Evolutionary conservation across 371 early-diverging fungal species (phyloP).

Genomic region (Blakeslea trispora): DNA sequence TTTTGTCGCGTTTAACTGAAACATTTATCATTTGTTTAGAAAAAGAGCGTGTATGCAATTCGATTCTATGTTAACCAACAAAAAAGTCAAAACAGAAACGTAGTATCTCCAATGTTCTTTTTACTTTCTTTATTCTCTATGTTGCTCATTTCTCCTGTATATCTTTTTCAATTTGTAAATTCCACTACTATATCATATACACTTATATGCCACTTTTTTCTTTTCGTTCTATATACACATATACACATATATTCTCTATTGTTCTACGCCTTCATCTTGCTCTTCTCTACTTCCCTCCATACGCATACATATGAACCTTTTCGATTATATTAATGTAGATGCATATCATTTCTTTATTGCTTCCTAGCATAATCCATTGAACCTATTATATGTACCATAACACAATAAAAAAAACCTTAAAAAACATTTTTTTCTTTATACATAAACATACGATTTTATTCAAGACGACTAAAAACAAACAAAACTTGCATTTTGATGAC

Average conservation of each 20-base stretch:
- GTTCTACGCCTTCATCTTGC: no score
- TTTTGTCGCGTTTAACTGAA: no score
- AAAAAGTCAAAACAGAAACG: neutral
- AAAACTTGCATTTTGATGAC: no score
- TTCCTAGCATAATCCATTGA: no score
- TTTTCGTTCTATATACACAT: neutral
- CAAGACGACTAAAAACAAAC: no score
- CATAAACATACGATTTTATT: no score
- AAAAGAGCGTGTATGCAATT: slow-evolving; percentile 9
- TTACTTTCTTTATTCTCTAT: neutral
- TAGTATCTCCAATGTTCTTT: neutral
- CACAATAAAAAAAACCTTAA: no score
- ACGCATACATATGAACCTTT: neutral
- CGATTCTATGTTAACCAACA: slow-evolving; percentile 3
- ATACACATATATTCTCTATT: neutral
- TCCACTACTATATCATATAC: neutral
- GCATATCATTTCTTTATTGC: no score
- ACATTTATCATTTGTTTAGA: neutral
- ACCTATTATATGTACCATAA: no score
- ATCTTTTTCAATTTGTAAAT: neutral
- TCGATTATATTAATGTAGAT: no score
- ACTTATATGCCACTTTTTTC: neutral
- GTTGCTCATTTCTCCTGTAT: neutral
- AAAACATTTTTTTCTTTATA: no score
- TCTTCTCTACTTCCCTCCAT: neutral